phyloP scores from a whole-genome alignment of 257 asterid species.

The Nicotiana sylvestris region DNA sequence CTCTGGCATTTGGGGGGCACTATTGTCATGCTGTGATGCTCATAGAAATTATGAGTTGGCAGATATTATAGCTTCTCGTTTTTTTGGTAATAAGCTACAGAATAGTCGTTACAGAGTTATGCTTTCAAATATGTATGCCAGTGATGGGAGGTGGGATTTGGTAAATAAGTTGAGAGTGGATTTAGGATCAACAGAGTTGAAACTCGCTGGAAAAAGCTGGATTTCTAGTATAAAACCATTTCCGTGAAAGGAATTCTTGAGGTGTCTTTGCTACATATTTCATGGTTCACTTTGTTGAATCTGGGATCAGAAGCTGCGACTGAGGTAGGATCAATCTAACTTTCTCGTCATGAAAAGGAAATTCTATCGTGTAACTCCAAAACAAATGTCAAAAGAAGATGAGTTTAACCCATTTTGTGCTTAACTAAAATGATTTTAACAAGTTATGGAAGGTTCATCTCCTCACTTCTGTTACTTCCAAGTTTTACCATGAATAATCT shows the following conservation, averaged over 20 bases:
- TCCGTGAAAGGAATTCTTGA: neutral
- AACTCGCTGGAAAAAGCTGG: slow-evolving; percentile 66
- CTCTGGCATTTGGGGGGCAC: slow-evolving; percentile 73
- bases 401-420: neutral
- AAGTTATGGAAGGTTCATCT: neutral
- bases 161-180: slow-evolving; percentile 56
- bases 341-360: neutral
- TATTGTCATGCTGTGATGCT: slow-evolving; percentile 61
- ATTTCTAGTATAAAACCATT: slow-evolving; percentile 24
- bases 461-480: neutral
- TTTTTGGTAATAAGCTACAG: slow-evolving; percentile 25
- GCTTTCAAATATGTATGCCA: slow-evolving; percentile 68
- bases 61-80: slow-evolving; percentile 35
- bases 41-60: slow-evolving; percentile 44
- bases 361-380: neutral
- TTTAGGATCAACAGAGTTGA: slow-evolving; percentile 27
- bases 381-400: neutral
- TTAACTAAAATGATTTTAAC: neutral
- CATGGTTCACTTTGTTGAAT: neutral
- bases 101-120: slow-evolving; percentile 48
- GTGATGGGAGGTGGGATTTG: slow-evolving; percentile 66
- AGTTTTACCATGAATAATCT: neutral
- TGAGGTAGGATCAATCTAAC: neutral
- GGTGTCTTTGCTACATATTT: neutral
- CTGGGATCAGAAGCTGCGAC: neutral